Base-by-base conservation (phyloP, 805 yeast genomes). In the Priceomyces carsonii region DNA sequence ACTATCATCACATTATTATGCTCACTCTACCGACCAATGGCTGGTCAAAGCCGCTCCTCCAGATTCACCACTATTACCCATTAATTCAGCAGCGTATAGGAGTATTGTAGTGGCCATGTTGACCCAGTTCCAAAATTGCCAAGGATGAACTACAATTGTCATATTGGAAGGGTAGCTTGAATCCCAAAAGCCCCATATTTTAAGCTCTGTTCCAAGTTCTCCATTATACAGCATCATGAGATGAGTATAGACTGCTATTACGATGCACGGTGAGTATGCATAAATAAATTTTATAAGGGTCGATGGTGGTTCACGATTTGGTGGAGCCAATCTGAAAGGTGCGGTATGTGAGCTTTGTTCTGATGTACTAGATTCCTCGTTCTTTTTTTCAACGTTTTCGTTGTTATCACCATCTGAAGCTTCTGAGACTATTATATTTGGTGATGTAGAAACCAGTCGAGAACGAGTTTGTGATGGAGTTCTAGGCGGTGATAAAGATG, bases 61-160 rank as follows among this genome's bases (percentile, higher is more conserved):
- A 13, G 59, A 37, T 26, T 53, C 48, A 21, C 52, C 51, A 33
- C 53, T 49, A 42, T 61, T 60, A 12, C 71, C 69, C 46, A 80
- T 60, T 40, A 91, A 67, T 62, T 91, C 99, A 30, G 85, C 69
- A 19, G 83, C 80, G 59, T 91, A 91, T 18, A 93, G 68, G n/a
- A 79, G 66, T 38, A 93, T 64, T 8, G 95, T 85, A 35, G 83
- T 74, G 46, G 83, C 80, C 69, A 91, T 85, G 56, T 91, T 91
- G 39, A 86, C 77, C 98, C 98, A 91, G 51, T 90, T 87, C 98
- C 99, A 91, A 56, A 93, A 85, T 51, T 88, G 89, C 87, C 95
- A 85, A n/a, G 96, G 83, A 55, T 81, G 79, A 18, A 75, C 72
- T 5, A 57, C 48, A 9, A 62, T 47, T 12, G 21, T 22, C 10